Evolutionary conservation across 2,329 filamentous ascomycete genomes (phyloP).

Genomic region (Knoxdaviesia proteae): DNA sequence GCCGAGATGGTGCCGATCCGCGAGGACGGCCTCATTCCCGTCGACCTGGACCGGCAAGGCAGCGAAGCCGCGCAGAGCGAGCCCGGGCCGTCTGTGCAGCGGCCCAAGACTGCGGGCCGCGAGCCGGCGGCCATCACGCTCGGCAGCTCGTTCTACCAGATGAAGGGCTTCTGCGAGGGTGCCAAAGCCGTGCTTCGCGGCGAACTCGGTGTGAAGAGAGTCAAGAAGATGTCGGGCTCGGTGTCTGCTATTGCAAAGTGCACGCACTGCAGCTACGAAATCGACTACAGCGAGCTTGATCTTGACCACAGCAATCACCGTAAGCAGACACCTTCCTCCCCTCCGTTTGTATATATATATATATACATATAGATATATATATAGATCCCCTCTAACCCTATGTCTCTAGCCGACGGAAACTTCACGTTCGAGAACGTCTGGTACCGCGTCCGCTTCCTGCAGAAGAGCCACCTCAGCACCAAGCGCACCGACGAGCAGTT

Average conservation of each 20-base stretch:
- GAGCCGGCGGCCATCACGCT: slow-evolving; percentile 2
- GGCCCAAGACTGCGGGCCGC: too few relatives aligned
- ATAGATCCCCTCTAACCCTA: not conserved
- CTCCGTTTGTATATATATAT: too few relatives aligned
- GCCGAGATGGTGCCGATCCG: slow-evolving; percentile 1
- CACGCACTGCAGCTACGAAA: slow-evolving; percentile 29
- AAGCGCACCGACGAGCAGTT: slow-evolving; percentile 28
- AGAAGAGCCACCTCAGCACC: slow-evolving; percentile 31
- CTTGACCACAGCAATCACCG: slow-evolving; percentile 26
- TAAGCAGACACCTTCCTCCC: slow-evolving; percentile 10
- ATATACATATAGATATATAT: not conserved
- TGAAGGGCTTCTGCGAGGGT: slow-evolving; percentile 34
- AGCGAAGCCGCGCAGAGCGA: not conserved
- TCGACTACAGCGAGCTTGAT: slow-evolving; percentile 31
- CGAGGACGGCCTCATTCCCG: slow-evolving; percentile 16
- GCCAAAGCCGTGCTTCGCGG: slow-evolving; percentile 28
- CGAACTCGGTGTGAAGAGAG: slow-evolving; percentile 26
- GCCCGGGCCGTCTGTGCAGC: not conserved
- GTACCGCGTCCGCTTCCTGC: slow-evolving; percentile 32
- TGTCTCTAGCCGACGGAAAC: slow-evolving; percentile 21
- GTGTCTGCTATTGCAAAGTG: slow-evolving; percentile 29
- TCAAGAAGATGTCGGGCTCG: slow-evolving; percentile 20
- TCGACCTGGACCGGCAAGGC: slow-evolving; percentile 10
- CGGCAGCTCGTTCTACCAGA: slow-evolving; percentile 27
- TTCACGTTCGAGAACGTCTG: slow-evolving; percentile 22